Percentiles rank a stretch among this genome's conserved stretches.
Evolutionary conservation across 129 eudicot species (phyloP).

Genomic region (sunflower (Helianthus annuus)): HanXRQr2.0-SUNRISE NC_035443.2:37453789-37454288

Average conservation of each 20-base stretch:
- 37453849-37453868: slow-evolving; percentile 24
- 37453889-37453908: background rate
- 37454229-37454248: background rate
- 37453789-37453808: background rate
- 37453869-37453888: slow-evolving; percentile 21
- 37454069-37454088: background rate
- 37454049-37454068: background rate
- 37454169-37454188: background rate
- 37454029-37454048: background rate
- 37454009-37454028: slow-evolving; percentile 22
- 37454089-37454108: background rate
- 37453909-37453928: slow-evolving; percentile 14
- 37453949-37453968: slow-evolving; percentile 18
- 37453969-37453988: slow-evolving; percentile 2
- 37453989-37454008: slow-evolving; percentile 12
- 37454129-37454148: background rate
- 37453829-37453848: slow-evolving; percentile 17
- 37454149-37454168: background rate
- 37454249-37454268: background rate
- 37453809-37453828: slow-evolving; percentile 17
- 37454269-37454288: background rate
- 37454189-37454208: background rate
- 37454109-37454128: slow-evolving; percentile 1
- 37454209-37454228: background rate
- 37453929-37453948: background rate